These are phyloP conservation scores for Aspergillus tanneri DNA, from an alignment of 2,329 filamentous ascomycete species.

Conservation along the genomic window DNA sequence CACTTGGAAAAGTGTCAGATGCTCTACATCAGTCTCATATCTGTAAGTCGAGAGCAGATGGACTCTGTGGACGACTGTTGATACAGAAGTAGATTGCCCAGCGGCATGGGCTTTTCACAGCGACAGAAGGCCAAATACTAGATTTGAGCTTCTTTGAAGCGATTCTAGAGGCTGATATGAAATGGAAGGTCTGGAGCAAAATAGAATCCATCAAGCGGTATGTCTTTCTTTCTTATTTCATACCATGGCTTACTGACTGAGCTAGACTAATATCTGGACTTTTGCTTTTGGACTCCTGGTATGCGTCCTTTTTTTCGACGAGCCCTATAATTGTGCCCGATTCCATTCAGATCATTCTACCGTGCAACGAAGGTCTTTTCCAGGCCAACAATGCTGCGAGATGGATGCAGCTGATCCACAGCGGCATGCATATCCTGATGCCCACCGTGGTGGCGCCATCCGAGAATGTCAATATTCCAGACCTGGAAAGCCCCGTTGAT, in stretches of 20 bases:
- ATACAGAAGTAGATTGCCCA: constrained; percentile 40
- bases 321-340: constrained; percentile 49
- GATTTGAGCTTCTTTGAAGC: constrained; percentile 44
- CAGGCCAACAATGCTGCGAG: constrained; percentile 39
- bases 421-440: constrained; percentile 35
- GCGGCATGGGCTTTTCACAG: constrained; percentile 52
- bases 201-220: constrained; percentile 53
- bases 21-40: constrained; percentile 52
- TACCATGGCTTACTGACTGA: constrained; percentile 8
- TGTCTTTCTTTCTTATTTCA: neutral
- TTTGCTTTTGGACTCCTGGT: constrained; percentile 50
- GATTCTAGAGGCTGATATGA: constrained; percentile 45
- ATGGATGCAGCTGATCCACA: constrained; percentile 39
- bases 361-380: constrained; percentile 48
- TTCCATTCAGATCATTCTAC: constrained; percentile 48
- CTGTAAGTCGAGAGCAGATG: constrained; percentile 27
- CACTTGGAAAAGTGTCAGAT: constrained; percentile 51
- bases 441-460: constrained; percentile 37
- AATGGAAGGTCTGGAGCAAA: constrained; percentile 55
- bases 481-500: constrained; percentile 33
- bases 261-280: constrained; percentile 47
- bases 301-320: constrained; percentile 49
- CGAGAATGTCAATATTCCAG: constrained; percentile 36
- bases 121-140: constrained; percentile 46
- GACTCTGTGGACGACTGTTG: neutral